Conservation (phyloP, 2,329 filamentous ascomycete species). For the Aspergillus cejpii region DNA sequence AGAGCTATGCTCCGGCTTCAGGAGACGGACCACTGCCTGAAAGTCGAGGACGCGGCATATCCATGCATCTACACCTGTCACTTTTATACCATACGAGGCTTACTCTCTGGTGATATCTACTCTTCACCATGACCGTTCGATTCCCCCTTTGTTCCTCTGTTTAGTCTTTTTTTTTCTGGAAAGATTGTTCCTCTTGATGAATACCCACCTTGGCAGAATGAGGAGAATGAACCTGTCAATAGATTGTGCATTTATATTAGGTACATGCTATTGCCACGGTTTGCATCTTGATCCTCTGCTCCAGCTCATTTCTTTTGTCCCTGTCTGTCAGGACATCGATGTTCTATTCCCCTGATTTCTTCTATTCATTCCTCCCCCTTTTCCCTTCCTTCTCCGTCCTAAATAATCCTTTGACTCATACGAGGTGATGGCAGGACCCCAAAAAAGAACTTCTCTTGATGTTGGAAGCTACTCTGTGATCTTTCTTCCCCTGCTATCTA, state of each 20-base stretch:
- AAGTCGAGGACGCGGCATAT: slow-evolving; percentile 18
- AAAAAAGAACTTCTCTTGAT: too few species aligned
- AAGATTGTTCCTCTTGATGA: slow-evolving; percentile 26
- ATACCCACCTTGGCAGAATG: slow-evolving; percentile 18
- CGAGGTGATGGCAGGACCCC: neutral
- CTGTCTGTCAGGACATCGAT: neutral
- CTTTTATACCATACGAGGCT: slow-evolving; percentile 23
- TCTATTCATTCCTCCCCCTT: slow-evolving; percentile 3
- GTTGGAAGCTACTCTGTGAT: slow-evolving; percentile 1
- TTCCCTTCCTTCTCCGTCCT: neutral
- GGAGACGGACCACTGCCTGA: slow-evolving; percentile 14
- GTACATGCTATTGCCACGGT: slow-evolving; percentile 18
- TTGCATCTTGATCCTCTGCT: slow-evolving; percentile 5
- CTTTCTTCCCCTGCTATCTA: neutral
- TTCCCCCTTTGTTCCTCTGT: slow-evolving; percentile 35
- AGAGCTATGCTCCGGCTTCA: slow-evolving; percentile 10
- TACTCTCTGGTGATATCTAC: slow-evolving; percentile 27
- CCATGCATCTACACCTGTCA: slow-evolving; percentile 19
- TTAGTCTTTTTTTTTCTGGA: slow-evolving; percentile 22
- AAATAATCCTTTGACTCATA: slow-evolving; percentile 1
- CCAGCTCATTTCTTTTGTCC: slow-evolving; percentile 5
- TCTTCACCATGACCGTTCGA: slow-evolving; percentile 35
- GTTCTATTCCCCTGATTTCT: neutral
- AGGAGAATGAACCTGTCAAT: slow-evolving; percentile 29
- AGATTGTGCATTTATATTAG: slow-evolving; percentile 21